These are phyloP conservation scores for Quercus ilex DNA, from an alignment of 306 rosid genomes.

Conservation along the genomic window DNA sequence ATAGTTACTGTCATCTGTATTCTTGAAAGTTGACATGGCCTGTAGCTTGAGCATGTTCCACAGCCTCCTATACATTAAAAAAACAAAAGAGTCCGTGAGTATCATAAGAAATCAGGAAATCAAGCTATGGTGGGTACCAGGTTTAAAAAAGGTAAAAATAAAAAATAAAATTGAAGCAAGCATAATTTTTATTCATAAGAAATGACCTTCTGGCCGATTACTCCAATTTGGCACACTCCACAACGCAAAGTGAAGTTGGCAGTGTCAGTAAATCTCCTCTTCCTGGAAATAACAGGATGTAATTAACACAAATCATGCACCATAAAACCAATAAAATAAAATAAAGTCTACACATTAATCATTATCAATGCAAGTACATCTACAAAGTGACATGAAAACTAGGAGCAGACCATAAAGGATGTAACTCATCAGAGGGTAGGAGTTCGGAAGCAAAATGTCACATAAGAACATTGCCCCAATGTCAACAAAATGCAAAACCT, in stretches of 20 bases:
- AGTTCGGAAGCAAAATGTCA: not conserved
- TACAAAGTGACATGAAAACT: not conserved
- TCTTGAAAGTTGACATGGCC: constrained; percentile 98
- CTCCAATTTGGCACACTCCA: constrained; percentile 97
- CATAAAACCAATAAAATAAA: not conserved
- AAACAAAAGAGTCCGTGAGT: constrained; percentile 2
- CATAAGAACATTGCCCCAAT: not conserved
- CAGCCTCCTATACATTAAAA: constrained; percentile 66
- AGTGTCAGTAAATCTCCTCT: constrained; percentile 81
- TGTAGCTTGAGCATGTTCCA: constrained; percentile 82
- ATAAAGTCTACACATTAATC: not conserved
- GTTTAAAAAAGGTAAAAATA: not conserved
- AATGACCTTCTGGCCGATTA: constrained; percentile 79
- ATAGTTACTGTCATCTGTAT: constrained; percentile 49
- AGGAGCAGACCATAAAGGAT: not conserved
- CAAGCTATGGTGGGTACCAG: not conserved
- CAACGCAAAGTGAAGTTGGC: constrained; percentile 94
- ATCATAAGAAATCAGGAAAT: not conserved
- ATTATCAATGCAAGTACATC: not conserved
- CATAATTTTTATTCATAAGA: not conserved
- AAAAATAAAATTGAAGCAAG: constrained; percentile 6
- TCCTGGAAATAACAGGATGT: constrained; percentile 42
- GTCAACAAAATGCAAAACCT: not conserved
- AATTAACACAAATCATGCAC: not conserved
- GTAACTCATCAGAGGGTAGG: not conserved